These are phyloP conservation scores for Ceratocystis huliohia DNA, from an alignment of 2,329 filamentous ascomycete genomes.

Conservation along the genomic window DNA sequence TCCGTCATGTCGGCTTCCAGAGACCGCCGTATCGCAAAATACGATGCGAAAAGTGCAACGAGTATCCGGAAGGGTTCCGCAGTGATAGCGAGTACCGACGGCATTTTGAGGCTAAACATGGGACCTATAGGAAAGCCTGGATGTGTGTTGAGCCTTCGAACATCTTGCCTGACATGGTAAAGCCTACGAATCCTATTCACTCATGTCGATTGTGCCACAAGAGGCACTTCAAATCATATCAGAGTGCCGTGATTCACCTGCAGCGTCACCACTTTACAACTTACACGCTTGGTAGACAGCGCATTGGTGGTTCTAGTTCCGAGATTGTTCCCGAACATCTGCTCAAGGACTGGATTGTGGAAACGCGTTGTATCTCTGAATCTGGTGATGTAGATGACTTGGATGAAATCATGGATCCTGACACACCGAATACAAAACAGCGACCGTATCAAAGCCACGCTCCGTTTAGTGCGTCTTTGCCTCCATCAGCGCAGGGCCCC, in stretches of 20 bases:
- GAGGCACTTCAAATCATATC: constrained; percentile 47
- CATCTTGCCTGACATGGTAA: constrained; percentile 20
- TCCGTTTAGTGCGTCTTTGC: constrained; percentile 16
- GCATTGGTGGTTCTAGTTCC: constrained; percentile 32
- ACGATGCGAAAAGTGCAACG: constrained; percentile 61
- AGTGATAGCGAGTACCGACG: constrained; percentile 75
- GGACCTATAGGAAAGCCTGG: constrained; percentile 42
- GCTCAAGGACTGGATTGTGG: constrained; percentile 48
- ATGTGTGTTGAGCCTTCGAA: constrained; percentile 41
- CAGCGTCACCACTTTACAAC: constrained; percentile 46
- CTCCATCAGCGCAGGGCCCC: constrained; percentile 20
- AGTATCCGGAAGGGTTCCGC: constrained; percentile 75
- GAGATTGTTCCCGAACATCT: constrained; percentile 48
- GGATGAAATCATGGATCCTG: constrained; percentile 24
- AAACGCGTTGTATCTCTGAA: constrained; percentile 36
- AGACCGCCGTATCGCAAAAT: constrained; percentile 54
- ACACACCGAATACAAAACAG: constrained; percentile 18
- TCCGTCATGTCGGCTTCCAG: constrained; percentile 26
- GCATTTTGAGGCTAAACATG: constrained; percentile 49
- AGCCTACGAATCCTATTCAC: not conserved
- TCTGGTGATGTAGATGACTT: constrained; percentile 41
- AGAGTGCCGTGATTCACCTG: constrained; percentile 47
- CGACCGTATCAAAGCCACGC: constrained; percentile 11
- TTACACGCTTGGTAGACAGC: constrained; percentile 38
- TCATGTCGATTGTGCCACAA: constrained; percentile 25